Evolutionary conservation across 345 rosid species (phyloP).

Genomic region (Lepidium didymum): DNA sequence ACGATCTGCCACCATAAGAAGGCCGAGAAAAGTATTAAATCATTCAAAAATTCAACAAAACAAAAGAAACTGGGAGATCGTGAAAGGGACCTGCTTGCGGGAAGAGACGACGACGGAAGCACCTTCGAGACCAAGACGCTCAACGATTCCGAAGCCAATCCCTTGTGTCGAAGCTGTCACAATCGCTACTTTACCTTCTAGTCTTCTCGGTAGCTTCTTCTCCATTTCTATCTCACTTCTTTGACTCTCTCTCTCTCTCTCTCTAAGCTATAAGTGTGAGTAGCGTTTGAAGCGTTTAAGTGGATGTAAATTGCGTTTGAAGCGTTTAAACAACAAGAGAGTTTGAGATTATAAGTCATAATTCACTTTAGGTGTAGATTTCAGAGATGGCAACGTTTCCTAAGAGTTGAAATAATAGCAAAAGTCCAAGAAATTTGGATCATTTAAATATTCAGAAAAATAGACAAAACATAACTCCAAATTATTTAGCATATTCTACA

Average conservation of each 20-base stretch:
- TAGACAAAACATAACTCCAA: background rate
- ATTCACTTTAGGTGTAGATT: background rate
- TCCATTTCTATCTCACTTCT: conserved; percentile 23
- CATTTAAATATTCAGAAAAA: background rate
- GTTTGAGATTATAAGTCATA: background rate
- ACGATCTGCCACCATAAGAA: background rate
- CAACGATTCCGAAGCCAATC: conserved; percentile 69
- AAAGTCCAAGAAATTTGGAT: background rate
- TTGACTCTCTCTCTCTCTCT: background rate
- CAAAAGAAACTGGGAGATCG: background rate
- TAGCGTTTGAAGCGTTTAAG: background rate
- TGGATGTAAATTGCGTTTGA: background rate
- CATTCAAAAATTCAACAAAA: background rate
- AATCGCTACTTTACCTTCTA: conserved; percentile 76
- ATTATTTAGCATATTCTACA: background rate
- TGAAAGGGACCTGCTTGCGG: conserved; percentile 28
- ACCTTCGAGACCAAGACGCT: conserved; percentile 68
- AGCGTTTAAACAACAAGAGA: background rate
- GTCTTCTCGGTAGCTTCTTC: conserved; percentile 40
- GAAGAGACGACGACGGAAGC: conserved; percentile 38
- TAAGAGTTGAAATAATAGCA: background rate
- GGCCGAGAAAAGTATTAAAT: background rate
- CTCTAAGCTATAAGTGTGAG: background rate
- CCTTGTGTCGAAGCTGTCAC: conserved; percentile 97
- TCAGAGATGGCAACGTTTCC: background rate